A percentile compares a stretch with the other conserved stretches of the same genome.
Conservation (phyloP, 2,329 filamentous ascomycete species). For the Sporothrix schenckii region DNA sequence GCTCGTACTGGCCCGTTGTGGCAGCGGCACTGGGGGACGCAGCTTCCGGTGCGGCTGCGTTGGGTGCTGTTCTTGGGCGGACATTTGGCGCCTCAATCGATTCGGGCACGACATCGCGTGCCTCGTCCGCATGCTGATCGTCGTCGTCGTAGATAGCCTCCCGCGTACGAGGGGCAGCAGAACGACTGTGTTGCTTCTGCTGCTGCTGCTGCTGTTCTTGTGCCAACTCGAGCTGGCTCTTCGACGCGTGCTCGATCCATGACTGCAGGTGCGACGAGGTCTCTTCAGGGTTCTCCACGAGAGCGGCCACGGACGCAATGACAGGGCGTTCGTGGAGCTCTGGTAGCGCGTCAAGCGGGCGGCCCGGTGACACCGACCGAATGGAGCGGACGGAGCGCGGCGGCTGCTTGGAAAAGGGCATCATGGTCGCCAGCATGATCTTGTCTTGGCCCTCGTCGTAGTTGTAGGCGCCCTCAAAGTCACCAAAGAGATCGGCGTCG, state of each 20-base stretch:
- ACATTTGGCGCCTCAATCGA: not conserved
- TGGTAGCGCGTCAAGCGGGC: not conserved
- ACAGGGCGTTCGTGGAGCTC: not conserved
- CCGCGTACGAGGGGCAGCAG: not conserved
- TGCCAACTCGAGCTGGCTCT: constrained; percentile 22
- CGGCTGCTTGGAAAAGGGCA: constrained; percentile 30
- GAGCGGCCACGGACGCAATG: not conserved
- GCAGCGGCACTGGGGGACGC: not conserved
- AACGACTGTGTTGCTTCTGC: not conserved
- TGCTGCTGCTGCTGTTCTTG: constrained; percentile 5
- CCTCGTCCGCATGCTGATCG: not conserved
- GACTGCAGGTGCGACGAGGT: constrained; percentile 29
- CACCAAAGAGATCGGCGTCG: constrained; percentile 19
- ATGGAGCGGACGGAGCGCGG: constrained; percentile 19
- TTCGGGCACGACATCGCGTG: not conserved
- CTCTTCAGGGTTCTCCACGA: constrained; percentile 25
- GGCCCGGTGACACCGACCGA: constrained; percentile 13
- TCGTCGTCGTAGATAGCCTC: constrained; percentile 20
- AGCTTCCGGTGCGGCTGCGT: not conserved
- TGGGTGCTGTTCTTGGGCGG: not conserved
- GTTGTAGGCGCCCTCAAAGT: constrained; percentile 30
- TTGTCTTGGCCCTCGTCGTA: constrained; percentile 27
- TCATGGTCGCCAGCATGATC: constrained; percentile 30
- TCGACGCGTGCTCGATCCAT: constrained; percentile 31
- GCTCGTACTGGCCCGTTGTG: not conserved